Base-by-base conservation (phyloP, 768 basidiomycete genomes). In the Kwoniella botswanensis region DNA sequence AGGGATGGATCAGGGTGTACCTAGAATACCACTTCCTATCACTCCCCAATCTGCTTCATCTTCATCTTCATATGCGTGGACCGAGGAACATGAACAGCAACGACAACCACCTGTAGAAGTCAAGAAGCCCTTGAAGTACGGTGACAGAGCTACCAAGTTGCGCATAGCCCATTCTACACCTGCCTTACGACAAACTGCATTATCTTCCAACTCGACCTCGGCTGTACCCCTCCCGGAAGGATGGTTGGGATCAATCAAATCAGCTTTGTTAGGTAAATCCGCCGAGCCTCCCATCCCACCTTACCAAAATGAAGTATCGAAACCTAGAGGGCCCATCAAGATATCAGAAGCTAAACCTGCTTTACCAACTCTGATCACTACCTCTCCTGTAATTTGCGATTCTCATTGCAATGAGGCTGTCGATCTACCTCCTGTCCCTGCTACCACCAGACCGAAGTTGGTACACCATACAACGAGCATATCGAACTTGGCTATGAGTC, bases 371-470 rank as follows among this genome's bases (percentile, higher is more conserved):
- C 56, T 79, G 5, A 73, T 77, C 57, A 76, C 72, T 12, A 66
- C 68, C 3, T 74, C 75, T 1, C 73, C 82, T 10, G 74, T 83
- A 6, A 71, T 82, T 6, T 83, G 82, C 71, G 81, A 83, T 59
- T 78, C 79, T 1, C 54, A 68, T 12, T 76, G 77, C 12, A 74
- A 71, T 44, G 74, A 76, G 57, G 77, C 79, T 9, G 77, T 74
- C 29, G 82, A 83, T 43, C 65, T 83, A 7, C 82, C 80, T 4
- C 79, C 80, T n/a, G 63, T 83, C 7, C 74, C 77, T 15, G 18
- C 65, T 43, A 18, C 55, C 22, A 21, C 26, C 26, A 44, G 10
- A 43, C 52, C 17, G 13, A 61, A 35, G 21, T 9, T 44, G 15
- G 42, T 61, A 43, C 35, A 61, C 42, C 59, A 61, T 26, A n/a